A percentile compares a stretch with the other conserved stretches of the same genome.
Conservation (phyloP, 306 rosid genomes). For the Cyamopsis tetragonoloba region DNA sequence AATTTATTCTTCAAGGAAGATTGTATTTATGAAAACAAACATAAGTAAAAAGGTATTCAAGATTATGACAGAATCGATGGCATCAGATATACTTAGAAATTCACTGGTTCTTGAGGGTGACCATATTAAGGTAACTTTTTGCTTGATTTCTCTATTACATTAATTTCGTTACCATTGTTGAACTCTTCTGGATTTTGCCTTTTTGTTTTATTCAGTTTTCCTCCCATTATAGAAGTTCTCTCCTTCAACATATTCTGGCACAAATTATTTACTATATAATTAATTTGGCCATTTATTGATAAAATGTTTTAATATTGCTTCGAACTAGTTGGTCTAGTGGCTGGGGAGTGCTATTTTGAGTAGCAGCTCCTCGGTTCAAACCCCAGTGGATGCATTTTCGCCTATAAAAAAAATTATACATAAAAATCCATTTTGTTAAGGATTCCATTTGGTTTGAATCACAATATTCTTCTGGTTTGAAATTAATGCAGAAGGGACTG, state of each 20-base stretch:
- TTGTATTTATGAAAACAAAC: constrained; percentile 68
- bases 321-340: no score
- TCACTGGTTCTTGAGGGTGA: constrained; percentile 71
- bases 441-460: not conserved
- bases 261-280: not conserved
- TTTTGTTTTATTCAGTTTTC: constrained; percentile 1
- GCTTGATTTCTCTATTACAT: not conserved
- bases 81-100: constrained; percentile 59
- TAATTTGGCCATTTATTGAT: not conserved
- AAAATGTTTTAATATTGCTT: no score
- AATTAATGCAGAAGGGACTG: not conserved
- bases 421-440: not conserved
- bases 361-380: no score
- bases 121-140: constrained; percentile 66
- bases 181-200: not conserved
- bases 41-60: constrained; percentile 69
- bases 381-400: no score
- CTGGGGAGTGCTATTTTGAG: no score
- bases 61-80: constrained; percentile 72
- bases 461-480: not conserved
- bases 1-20: constrained; percentile 72
- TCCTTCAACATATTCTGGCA: not conserved
- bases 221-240: not conserved
- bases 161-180: constrained; percentile 5
- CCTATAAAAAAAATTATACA: no score